Evolutionary conservation across 768 basidiomycete species (phyloP), one percentile per base, ranked within the genome.

Genomic region (Lactifluus piperatus): DNA sequence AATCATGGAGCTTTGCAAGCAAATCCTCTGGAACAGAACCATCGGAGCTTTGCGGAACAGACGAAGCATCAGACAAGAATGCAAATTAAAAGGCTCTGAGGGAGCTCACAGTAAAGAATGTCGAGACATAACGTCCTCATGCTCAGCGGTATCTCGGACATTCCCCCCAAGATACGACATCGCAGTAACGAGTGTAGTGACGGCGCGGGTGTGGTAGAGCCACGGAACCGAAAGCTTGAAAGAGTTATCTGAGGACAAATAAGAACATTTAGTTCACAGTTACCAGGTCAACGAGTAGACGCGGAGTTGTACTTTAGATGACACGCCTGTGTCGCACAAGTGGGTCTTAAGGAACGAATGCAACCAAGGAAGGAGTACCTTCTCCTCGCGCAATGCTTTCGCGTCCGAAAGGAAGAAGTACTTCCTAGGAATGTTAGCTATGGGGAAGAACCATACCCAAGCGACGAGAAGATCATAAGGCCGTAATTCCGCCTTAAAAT

Each of bases 211-310:
- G 34, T 10, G n/a, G 51, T 10, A 43, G 43, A 41, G 13, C 24
- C n/a, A 14, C 30, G 49, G 13, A 1, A 34, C 41, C 27, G 26
- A 50, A 51, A 27, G 4, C 4, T 24, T 4, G 20, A 51, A 53
- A 26, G 14, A 0, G 16, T 37, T 36, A 36, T n/a, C n/a, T n/a
- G n/a, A n/a, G n/a, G n/a, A 24, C 36, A 52, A 30, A 18, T 3
- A 48, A 2, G 16, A 13, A 16, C 13, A 41, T 10, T 36, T 44
- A 26, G 20, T 34, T 44, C 18, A 47, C 14, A 46, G 57, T 58
- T 47, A 58, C 57, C 51, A 58, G 44, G 51, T 32, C 57, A 48
- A 58, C 57, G 50, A 32, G 3, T 27, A 26, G 32, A 32, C 41
- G n/a, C 49, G 24, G 9, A 11, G 14, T 5, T 6, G 11, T 14